Evolutionary conservation across 257 asterid genomes (phyloP).

Genomic region (Thymus mandschuricus): DNA sequence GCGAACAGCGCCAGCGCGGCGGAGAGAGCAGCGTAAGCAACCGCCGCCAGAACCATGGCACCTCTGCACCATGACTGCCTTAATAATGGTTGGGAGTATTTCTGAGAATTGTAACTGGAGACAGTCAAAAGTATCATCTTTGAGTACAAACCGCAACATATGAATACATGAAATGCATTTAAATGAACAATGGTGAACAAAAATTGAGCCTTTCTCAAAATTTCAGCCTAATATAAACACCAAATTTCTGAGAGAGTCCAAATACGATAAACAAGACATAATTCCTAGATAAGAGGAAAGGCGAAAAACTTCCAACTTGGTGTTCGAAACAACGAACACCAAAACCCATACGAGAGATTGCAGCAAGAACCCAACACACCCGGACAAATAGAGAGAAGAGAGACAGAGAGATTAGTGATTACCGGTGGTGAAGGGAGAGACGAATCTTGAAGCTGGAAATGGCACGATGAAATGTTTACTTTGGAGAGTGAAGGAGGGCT

Average conservation of each 20-base stretch:
- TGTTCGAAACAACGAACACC: background rate
- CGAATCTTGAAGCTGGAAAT: slow-evolving; percentile 48
- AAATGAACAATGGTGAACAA: background rate
- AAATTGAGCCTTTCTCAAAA: slow-evolving; percentile 23
- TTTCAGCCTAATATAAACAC: background rate
- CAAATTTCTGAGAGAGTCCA: background rate
- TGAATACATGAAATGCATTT: background rate
- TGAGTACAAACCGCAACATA: background rate
- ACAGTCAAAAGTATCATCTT: background rate
- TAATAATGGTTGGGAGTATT: no score
- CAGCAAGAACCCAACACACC: background rate
- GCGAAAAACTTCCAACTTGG: background rate
- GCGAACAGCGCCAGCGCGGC: slow-evolving; percentile 46
- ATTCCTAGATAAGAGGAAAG: background rate
- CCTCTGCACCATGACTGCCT: background rate
- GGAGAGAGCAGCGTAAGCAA: slow-evolving; percentile 40
- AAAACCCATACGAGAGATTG: background rate
- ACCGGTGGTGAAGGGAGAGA: slow-evolving; percentile 45
- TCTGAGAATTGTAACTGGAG: background rate
- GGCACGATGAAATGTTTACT: slow-evolving; percentile 36
- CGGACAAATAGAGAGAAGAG: slow-evolving; percentile 15
- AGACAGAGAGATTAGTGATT: slow-evolving; percentile 9
- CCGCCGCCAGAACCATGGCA: slow-evolving; percentile 41
- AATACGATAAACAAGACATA: background rate
- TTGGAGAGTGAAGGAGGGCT: slow-evolving; percentile 50